Evolutionary conservation across 176 grass and related monocot genomes (phyloP).

Genomic region (Oryza glumipatula): DNA sequence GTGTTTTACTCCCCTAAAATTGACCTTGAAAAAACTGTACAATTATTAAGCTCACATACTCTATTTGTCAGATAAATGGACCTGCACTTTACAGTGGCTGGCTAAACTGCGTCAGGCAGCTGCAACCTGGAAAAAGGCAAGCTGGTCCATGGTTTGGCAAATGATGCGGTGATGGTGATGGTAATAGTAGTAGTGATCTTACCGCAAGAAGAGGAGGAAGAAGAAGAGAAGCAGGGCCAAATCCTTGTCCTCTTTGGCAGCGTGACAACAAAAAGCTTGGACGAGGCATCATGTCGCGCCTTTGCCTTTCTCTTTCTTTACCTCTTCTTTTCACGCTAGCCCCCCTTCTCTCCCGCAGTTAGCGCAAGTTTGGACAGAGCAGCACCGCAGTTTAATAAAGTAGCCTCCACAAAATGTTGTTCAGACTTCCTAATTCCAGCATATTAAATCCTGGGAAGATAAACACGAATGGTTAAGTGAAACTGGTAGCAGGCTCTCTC

Average conservation of each 20-base stretch:
- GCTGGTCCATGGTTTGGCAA: not conserved
- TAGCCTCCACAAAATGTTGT: not conserved
- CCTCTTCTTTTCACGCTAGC: slow-evolving; percentile 31
- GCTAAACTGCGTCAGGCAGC: not conserved
- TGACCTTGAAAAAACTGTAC: not conserved
- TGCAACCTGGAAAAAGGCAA: not conserved
- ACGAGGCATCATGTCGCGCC: slow-evolving; percentile 35
- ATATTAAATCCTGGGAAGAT: not conserved
- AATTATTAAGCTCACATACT: not conserved
- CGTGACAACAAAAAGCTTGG: slow-evolving; percentile 47
- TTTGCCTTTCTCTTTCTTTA: slow-evolving; percentile 9
- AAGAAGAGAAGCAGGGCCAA: slow-evolving; percentile 4
- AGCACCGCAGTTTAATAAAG: not conserved
- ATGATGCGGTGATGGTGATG: not conserved
- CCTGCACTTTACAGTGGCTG: not conserved
- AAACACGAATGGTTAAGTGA: not conserved
- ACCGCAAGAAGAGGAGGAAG: slow-evolving; percentile 1
- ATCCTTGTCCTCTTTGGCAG: slow-evolving; percentile 37
- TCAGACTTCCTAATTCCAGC: not conserved
- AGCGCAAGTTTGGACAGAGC: not conserved
- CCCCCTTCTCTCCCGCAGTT: not conserved
- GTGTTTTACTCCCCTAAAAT: not conserved
- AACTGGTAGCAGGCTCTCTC: not conserved
- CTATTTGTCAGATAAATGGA: not conserved
- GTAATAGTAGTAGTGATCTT: slow-evolving; percentile 3